phyloP scores from a whole-genome alignment of 768 basidiomycete species.

The Agaricus subrufescens region DNA sequence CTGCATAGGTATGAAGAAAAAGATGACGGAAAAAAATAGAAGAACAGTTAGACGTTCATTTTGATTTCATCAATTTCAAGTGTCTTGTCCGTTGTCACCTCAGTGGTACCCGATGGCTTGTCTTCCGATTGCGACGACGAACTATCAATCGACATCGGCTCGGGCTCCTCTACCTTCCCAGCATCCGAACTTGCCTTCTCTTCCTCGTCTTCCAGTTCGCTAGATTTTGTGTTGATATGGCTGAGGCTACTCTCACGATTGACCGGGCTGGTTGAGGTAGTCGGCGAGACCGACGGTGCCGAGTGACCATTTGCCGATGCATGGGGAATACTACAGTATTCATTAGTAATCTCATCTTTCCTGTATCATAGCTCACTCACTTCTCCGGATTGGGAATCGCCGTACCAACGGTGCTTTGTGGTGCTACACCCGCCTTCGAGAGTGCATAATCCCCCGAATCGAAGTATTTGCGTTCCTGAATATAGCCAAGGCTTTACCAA shows the following conservation, averaged over 20 bases:
- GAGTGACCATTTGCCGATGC: constrained; percentile 63
- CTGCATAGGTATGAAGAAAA: constrained; percentile 4
- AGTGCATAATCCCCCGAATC: constrained; percentile 99
- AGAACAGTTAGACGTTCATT: neutral
- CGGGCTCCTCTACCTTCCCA: neutral
- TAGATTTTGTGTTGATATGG: constrained; percentile 30
- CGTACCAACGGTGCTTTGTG: constrained; percentile 87
- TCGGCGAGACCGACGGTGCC: constrained; percentile 69
- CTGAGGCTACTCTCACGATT: constrained; percentile 57
- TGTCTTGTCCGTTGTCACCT: neutral
- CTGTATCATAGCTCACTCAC: constrained; percentile 40
- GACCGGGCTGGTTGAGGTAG: constrained; percentile 58
- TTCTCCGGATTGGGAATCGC: constrained; percentile 98
- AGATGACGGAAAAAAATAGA: neutral
- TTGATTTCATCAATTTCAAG: constrained; percentile 5
- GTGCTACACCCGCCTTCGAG: constrained; percentile 90
- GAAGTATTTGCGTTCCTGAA: constrained; percentile 96
- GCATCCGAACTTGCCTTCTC: constrained; percentile 2
- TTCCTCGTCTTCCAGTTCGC: constrained; percentile 20
- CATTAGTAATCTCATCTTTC: constrained; percentile 13
- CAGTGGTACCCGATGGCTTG: neutral
- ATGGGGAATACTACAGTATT: constrained; percentile 75
- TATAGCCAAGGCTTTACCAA: constrained; percentile 14
- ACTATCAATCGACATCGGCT: neutral
- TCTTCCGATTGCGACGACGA: neutral